A percentile compares a stretch with the other conserved stretches of the same genome.
Evolutionary conservation across 2,329 filamentous ascomycete genomes (phyloP).

Genomic region (Colletotrichum agaves): DNA sequence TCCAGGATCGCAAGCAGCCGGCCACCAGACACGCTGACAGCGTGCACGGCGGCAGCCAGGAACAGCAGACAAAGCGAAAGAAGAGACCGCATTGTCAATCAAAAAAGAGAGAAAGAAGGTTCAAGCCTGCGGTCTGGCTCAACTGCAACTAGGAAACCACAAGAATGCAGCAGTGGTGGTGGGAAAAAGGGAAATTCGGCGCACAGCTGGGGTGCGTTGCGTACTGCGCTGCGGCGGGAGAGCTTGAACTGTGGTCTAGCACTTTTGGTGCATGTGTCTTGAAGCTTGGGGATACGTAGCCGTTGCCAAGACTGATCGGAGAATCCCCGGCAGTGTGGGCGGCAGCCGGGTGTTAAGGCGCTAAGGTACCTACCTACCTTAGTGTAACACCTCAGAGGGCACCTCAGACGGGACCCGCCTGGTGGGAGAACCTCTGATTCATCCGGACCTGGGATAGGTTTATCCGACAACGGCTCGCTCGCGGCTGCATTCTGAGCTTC

Average conservation of each 20-base stretch:
- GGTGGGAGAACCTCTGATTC: neutral
- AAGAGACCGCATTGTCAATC: conserved; percentile 76
- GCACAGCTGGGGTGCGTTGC: conserved; percentile 38
- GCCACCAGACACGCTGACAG: conserved; percentile 84
- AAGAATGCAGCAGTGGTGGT: neutral
- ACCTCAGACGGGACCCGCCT: too few relatives aligned
- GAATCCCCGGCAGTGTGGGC: conserved; percentile 23
- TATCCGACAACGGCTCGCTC: conserved; percentile 14
- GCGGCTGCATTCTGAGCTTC: conserved; percentile 32
- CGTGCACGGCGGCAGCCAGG: conserved; percentile 74
- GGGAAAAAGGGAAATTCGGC: conserved; percentile 37
- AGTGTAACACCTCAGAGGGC: too few relatives aligned
- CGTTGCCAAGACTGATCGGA: conserved; percentile 36
- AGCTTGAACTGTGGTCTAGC: conserved; percentile 16
- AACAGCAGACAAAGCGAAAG: conserved; percentile 76
- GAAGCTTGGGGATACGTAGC: conserved; percentile 43
- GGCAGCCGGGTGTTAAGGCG: neutral
- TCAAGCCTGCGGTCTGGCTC: conserved; percentile 10
- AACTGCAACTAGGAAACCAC: neutral
- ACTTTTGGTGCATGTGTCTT: conserved; percentile 39
- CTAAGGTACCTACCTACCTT: too few relatives aligned
- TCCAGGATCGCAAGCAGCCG: conserved; percentile 89
- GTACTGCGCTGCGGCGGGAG: conserved; percentile 33
- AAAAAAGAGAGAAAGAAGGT: conserved; percentile 20
- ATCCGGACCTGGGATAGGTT: conserved; percentile 6